Evolutionary conservation across 2,329 filamentous ascomycete genomes (phyloP).

Genomic region (Cladophialophora immunda): DNA sequence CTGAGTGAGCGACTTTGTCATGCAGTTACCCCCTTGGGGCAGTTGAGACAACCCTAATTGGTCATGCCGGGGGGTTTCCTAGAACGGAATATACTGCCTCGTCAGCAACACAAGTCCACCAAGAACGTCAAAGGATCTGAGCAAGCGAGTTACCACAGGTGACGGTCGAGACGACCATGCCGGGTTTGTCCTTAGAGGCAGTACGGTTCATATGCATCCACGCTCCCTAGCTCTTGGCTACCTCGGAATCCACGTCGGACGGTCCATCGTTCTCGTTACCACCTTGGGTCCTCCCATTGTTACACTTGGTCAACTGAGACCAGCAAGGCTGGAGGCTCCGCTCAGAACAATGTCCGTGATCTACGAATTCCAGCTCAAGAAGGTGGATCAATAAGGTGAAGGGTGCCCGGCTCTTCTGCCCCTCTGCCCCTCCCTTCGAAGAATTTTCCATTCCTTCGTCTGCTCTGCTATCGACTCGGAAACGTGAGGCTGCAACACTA

Average conservation of each 20-base stretch:
- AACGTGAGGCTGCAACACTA: slow-evolving; percentile 1
- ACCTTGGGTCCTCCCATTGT: slow-evolving; percentile 8
- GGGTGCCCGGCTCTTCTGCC: neutral
- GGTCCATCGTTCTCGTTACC: neutral
- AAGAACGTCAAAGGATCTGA: slow-evolving; percentile 5
- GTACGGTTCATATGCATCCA: neutral
- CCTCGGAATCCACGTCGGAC: slow-evolving; percentile 2
- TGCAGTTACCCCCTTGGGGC: neutral
- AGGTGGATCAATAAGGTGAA: slow-evolving; percentile 11
- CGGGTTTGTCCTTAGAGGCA: neutral
- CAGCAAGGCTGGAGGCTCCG: slow-evolving; percentile 17
- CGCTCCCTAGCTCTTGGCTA: neutral
- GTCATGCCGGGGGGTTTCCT: slow-evolving; percentile 9
- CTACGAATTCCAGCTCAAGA: neutral
- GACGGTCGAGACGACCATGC: neutral
- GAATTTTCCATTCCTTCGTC: neutral
- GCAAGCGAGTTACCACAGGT: slow-evolving; percentile 1
- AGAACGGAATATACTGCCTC: slow-evolving; percentile 11
- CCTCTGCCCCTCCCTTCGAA: slow-evolving; percentile 8
- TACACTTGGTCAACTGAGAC: slow-evolving; percentile 4
- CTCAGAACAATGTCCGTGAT: slow-evolving; percentile 1
- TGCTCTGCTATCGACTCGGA: neutral
- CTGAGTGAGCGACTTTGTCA: slow-evolving; percentile 27
- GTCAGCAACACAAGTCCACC: slow-evolving; percentile 11
- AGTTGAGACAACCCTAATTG: slow-evolving; percentile 4